Percentiles rank a stretch among this genome's conserved stretches.
phyloP scores from a whole-genome alignment of 257 asterid genomes.

The Jacaranda mimosifolia region DNA sequence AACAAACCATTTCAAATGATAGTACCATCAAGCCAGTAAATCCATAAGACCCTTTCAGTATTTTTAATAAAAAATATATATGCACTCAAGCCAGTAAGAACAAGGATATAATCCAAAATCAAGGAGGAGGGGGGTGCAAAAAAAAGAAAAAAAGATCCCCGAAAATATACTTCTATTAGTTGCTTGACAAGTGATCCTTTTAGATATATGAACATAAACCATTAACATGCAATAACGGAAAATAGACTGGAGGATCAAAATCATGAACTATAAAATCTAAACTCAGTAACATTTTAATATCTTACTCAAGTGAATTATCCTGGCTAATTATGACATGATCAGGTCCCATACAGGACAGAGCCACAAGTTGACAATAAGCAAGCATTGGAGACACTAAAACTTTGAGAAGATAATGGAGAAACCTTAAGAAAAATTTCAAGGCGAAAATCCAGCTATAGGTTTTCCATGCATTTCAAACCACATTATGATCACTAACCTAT shows the following conservation, averaged over 20 bases:
- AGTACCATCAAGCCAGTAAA: neutral
- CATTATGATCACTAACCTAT: neutral
- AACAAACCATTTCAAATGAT: neutral
- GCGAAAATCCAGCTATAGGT: neutral
- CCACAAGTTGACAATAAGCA: too few relatives aligned
- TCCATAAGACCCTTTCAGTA: neutral
- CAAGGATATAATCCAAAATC: neutral
- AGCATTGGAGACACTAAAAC: too few relatives aligned
- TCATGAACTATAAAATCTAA: neutral
- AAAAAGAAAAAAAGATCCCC: too few relatives aligned
- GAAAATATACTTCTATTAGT: neutral
- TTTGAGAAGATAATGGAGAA: neutral
- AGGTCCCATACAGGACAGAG: neutral
- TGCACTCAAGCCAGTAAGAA: slow-evolving; percentile 10
- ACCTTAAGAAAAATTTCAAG: neutral
- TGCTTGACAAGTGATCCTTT: neutral
- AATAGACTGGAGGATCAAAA: neutral
- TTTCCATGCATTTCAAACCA: slow-evolving; percentile 10
- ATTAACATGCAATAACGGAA: slow-evolving; percentile 11
- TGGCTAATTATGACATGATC: neutral
- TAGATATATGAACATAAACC: slow-evolving; percentile 7
- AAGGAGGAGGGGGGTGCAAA: too few relatives aligned
- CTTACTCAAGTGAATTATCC: neutral
- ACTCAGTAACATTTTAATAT: neutral
- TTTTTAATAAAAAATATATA: neutral